Evolutionary conservation across 2,329 filamentous ascomycete genomes (phyloP).

Genomic region (Pseudogymnoascus sp.): DNA sequence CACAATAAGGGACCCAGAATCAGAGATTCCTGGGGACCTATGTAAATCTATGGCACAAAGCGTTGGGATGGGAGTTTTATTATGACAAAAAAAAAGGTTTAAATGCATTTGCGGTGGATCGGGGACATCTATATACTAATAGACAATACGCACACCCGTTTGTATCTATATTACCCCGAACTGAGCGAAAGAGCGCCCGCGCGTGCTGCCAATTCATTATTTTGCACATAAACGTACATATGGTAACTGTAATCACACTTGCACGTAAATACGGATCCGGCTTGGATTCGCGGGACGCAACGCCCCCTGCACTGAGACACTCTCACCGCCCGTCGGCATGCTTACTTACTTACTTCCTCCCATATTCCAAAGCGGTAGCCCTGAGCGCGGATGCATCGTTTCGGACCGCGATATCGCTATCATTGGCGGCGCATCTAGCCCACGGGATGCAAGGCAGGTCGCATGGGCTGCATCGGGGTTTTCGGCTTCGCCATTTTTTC

Average conservation of each 20-base stretch:
- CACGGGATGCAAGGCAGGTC: not conserved
- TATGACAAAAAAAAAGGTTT: slow-evolving; percentile 8
- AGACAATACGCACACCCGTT: slow-evolving; percentile 9
- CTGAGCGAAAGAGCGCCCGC: not conserved
- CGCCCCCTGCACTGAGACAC: not conserved
- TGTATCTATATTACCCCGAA: not conserved
- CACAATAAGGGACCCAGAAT: slow-evolving; percentile 2
- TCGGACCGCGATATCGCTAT: not conserved
- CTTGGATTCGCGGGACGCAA: not conserved
- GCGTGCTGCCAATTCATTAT: not conserved
- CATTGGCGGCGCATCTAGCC: not conserved
- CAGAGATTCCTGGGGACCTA: not conserved
- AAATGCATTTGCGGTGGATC: slow-evolving; percentile 11
- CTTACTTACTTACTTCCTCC: not conserved
- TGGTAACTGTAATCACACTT: not conserved
- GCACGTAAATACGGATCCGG: not conserved
- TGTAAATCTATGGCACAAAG: slow-evolving; percentile 12
- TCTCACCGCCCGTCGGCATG: not conserved
- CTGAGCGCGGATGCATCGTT: slow-evolving; percentile 1
- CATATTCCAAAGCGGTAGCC: not conserved
- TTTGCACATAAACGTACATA: not conserved
- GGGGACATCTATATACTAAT: slow-evolving; percentile 11
- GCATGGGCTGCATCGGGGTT: not conserved
- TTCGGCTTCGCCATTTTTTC: not conserved
- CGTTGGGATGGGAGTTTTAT: slow-evolving; percentile 1